Evolutionary conservation across 257 asterid genomes (phyloP).

Genomic region (Forsythia suspensa): DNA sequence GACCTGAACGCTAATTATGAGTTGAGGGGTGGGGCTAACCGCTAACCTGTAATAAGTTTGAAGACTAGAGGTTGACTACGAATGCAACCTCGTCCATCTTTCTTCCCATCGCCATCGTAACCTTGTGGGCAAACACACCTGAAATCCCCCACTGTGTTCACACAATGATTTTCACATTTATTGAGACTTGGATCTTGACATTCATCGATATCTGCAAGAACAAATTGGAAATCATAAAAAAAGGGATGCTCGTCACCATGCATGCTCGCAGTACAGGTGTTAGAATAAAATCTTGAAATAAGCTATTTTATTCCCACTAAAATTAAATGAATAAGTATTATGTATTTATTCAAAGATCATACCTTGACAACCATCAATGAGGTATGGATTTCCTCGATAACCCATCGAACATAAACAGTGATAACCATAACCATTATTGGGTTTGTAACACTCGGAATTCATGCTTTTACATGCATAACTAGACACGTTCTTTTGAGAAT

Average conservation of each 20-base stretch:
- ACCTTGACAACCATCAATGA: conserved; percentile 38
- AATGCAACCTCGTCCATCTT: conserved; percentile 16
- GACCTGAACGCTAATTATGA: too few relatives aligned
- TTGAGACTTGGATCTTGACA: conserved; percentile 2
- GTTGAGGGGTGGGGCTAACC: too few relatives aligned
- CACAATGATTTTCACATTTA: conserved; percentile 18
- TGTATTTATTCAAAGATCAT: neutral
- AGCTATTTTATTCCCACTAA: too few relatives aligned
- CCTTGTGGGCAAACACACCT: conserved; percentile 28
- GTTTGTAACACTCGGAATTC: too few relatives aligned
- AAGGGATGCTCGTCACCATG: too few relatives aligned
- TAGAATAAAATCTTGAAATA: neutral
- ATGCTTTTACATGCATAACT: too few relatives aligned
- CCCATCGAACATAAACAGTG: conserved; percentile 39
- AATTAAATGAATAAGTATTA: neutral
- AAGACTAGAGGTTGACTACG: neutral
- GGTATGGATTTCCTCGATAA: conserved; percentile 42
- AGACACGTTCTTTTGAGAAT: too few relatives aligned
- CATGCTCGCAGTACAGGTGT: too few relatives aligned
- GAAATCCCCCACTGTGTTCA: conserved; percentile 11
- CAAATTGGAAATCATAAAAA: too few relatives aligned
- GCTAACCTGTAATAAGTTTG: too few relatives aligned
- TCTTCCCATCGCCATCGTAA: conserved; percentile 27
- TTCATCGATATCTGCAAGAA: conserved; percentile 30
- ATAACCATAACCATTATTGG: conserved; percentile 24